phyloP scores from a whole-genome alignment of 192 early-diverging fungal genomes.

The Piromyces sp. region DNA sequence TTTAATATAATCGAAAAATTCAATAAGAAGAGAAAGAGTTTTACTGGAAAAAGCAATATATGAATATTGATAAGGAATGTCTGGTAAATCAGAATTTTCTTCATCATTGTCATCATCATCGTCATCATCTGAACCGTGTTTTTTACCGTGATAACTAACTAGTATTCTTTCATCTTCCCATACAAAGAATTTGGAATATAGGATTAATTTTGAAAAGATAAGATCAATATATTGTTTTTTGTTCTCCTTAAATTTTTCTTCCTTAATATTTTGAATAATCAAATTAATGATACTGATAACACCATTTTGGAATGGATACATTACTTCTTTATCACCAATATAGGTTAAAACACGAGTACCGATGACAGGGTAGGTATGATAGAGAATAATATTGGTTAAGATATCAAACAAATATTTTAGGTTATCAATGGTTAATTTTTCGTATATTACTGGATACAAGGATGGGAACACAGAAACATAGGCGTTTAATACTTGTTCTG shows the following conservation, averaged over 20 bases:
- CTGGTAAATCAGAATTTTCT: background rate
- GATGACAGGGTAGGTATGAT: constrained; percentile 36
- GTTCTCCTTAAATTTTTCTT: constrained; percentile 7
- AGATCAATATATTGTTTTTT: constrained; percentile 7
- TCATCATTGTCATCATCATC: background rate
- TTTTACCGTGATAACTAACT: background rate
- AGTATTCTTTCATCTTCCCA: background rate
- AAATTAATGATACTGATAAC: constrained; percentile 38
- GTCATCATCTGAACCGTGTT: background rate
- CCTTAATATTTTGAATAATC: constrained; percentile 4
- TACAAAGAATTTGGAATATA: constrained; percentile 30
- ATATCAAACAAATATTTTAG: constrained; percentile 24
- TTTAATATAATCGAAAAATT: constrained; percentile 32
- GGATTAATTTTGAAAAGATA: constrained; percentile 7
- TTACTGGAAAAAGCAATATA: constrained; percentile 37
- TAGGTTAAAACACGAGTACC: constrained; percentile 17
- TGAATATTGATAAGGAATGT: background rate
- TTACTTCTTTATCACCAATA: constrained; percentile 31
- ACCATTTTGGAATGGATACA: constrained; percentile 48
- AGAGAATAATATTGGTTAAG: constrained; percentile 34
- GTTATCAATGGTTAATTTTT: constrained; percentile 33
- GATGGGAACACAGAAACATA: constrained; percentile 42
- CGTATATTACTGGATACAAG: constrained; percentile 33
- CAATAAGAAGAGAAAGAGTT: constrained; percentile 28
- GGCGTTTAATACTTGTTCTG: constrained; percentile 52